Evolutionary conservation across 805 yeast species (phyloP), one percentile per base, ranked within the genome.

Genomic region (Starmerella ratchasimensis): DNA sequence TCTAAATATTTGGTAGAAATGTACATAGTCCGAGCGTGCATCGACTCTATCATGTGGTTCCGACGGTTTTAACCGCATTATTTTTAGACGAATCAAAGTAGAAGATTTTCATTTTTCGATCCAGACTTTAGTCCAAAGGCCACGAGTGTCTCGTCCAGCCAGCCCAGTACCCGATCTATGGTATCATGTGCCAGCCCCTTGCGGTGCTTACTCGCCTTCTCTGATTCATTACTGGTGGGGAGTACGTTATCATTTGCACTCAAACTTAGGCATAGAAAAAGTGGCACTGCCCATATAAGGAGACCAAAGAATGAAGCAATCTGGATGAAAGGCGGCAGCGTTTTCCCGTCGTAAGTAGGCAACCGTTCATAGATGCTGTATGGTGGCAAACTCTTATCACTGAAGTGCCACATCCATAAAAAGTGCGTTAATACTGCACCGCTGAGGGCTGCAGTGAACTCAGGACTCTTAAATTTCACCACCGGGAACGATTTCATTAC

Each of bases 241-340:
- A 90, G 66, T 15, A 80, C 74, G 52, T 81, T 79, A 53, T 90
- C 98, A 45, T 82, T 80, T 1, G 96, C 96, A 54, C 93, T 80
- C 42, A 90, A 64, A 22, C 94, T 78, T 14, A 90, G 88, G 58
- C 90, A 88, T 40, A 90, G 65, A 3, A 94, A 76, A 57, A 90
- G 83, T 24, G 98, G 98, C 21, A 90, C 71, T 42, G 88, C 68
- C 98, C 98, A 90, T 15, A 90, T 76, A 50, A 90, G 76, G 29
- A 90, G 60, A 1, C 95, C 98, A 55, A 90, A 86, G 57, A 90
- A 90, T 3, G 95, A 79, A n/a, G 95, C 81, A 3, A 90, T 81
- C 55, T 90, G 94, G 1, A 84, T 66, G 53, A 88, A 88, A 10
- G 79, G 67, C 2, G 94, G 93, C 37, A 81, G 70, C 32, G 72